These are phyloP conservation scores for Lipomyces sp. DNA, from an alignment of 805 yeast genomes.

Conservation along the genomic window DNA sequence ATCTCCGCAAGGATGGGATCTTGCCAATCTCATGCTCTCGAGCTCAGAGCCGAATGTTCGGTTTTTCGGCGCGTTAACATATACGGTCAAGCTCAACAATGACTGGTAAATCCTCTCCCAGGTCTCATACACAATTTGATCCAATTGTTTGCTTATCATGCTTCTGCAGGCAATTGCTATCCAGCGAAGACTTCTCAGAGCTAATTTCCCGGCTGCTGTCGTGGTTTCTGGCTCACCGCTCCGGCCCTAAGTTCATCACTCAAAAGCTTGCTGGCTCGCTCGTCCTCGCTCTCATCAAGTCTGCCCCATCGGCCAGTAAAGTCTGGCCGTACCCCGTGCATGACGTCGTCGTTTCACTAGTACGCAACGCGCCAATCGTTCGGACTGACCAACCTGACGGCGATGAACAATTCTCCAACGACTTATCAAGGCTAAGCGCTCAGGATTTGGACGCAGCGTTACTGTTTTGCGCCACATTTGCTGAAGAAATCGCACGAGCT, in stretches of 20 bases:
- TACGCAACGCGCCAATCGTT: not conserved
- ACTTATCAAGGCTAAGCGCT: not conserved
- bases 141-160: too few relatives aligned
- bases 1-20: slow-evolving; percentile 50
- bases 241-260: slow-evolving; percentile 21
- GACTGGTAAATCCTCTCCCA: slow-evolving; percentile 10
- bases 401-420: not conserved
- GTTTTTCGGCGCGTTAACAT: slow-evolving; percentile 80
- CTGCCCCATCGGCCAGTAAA: slow-evolving; percentile 3
- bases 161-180: slow-evolving; percentile 15
- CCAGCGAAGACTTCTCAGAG: slow-evolving; percentile 1
- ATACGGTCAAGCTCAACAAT: slow-evolving; percentile 56
- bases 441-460: slow-evolving; percentile 6
- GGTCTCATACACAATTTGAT: not conserved
- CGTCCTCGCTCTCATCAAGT: slow-evolving; percentile 11
- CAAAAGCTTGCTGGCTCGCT: slow-evolving; percentile 21
- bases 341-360: slow-evolving; percentile 15
- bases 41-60: slow-evolving; percentile 40
- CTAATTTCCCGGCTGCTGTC: slow-evolving; percentile 11
- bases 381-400: not conserved
- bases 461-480: slow-evolving; percentile 18
- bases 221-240: slow-evolving; percentile 16
- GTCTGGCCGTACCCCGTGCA: slow-evolving; percentile 22
- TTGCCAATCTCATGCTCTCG: slow-evolving; percentile 55
- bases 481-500: slow-evolving; percentile 24